Conservation (phyloP, 2,329 filamentous ascomycete species). For the Ophiostoma montium region DNA sequence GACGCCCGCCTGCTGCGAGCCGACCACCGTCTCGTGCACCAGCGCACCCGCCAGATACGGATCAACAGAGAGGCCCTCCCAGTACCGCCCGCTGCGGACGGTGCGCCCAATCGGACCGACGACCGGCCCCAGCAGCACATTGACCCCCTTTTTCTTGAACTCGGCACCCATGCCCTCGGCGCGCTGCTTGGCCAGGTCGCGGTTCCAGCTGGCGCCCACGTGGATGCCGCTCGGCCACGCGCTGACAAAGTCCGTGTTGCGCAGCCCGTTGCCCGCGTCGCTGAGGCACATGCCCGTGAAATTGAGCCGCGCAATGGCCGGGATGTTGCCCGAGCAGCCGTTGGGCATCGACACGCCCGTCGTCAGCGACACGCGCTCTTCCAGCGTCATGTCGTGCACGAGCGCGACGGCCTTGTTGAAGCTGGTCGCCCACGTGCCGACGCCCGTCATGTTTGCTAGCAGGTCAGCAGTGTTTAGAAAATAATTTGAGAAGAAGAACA, state of each 20-base stretch:
- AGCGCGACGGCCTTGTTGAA: slow-evolving; percentile 53
- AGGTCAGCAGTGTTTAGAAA: no score
- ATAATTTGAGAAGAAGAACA: no score
- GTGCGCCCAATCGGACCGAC: slow-evolving; percentile 51
- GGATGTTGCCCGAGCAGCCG: slow-evolving; percentile 33
- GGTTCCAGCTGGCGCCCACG: slow-evolving; percentile 50
- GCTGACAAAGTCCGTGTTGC: slow-evolving; percentile 28
- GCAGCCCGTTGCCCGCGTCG: slow-evolving; percentile 31
- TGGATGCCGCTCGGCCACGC: slow-evolving; percentile 28
- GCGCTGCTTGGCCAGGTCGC: slow-evolving; percentile 49
- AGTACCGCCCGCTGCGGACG: slow-evolving; percentile 48
- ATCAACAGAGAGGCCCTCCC: slow-evolving; percentile 37
- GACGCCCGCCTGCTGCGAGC: slow-evolving; percentile 58
- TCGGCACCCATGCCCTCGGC: slow-evolving; percentile 64
- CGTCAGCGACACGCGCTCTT: slow-evolving; percentile 66
- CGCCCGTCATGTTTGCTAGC: slow-evolving; percentile 35
- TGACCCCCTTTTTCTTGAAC: slow-evolving; percentile 62
- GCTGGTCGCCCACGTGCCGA: slow-evolving; percentile 51
- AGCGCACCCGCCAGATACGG: slow-evolving; percentile 44
- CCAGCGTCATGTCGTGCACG: slow-evolving; percentile 55
- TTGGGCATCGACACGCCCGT: slow-evolving; percentile 49
- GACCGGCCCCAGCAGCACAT: slow-evolving; percentile 60
- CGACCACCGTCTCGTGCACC: slow-evolving; percentile 42
- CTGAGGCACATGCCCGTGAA: slow-evolving; percentile 32
- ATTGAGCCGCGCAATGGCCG: slow-evolving; percentile 22